Base-by-base conservation (phyloP, 129 eudicot genomes). In the Artemisia argyi region DNA sequence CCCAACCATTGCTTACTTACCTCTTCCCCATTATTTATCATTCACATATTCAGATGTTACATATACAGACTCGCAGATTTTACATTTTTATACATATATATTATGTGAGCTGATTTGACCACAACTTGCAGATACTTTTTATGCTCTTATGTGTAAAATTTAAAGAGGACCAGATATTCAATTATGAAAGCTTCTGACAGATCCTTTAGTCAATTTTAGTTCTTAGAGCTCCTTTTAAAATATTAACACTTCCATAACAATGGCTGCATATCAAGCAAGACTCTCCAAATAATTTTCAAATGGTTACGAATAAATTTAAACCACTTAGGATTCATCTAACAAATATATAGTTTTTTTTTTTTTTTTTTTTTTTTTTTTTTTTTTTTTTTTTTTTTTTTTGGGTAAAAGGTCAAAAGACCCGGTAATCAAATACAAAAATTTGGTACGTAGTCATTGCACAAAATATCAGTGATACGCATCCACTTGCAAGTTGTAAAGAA, bases 71-170 rank as follows among this genome's bases (percentile, higher is more conserved):
- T 64, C 19, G 22, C 3, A 73, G 52, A 61, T 50, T 73, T 17
- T 62, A 49, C 30, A 49, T 61, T 61, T 73, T 30, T 32, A 72
- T 61, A 39, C 4, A 11, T 49, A 11, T 51, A 73, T 61, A 49
- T 26, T 28, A 49, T 35, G 52, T 24, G 46, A 50, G 32, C 77
- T 73, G 77, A 73, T 48, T 73, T 50, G 18, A 61, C 70, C 61
- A 50, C 61, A 50, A 16, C 32, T 49, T 62, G 77, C 32, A 50
- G 24, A 30, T 48, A 50, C 61, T 26, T 32, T 65, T 62, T 73
- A 35, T 35, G 42, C 62, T 7, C 39, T 63, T 46, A 61, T 73
- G 77, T 62, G 61, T 7, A 7, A 55, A n/a, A 55, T 55, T 49
- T 11, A 54, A 28, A 64, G 65, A 61, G 60, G 16, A 51, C 50